phyloP scores from a whole-genome alignment of 2,329 filamentous ascomycete species.

The Onygena corvina region DNA sequence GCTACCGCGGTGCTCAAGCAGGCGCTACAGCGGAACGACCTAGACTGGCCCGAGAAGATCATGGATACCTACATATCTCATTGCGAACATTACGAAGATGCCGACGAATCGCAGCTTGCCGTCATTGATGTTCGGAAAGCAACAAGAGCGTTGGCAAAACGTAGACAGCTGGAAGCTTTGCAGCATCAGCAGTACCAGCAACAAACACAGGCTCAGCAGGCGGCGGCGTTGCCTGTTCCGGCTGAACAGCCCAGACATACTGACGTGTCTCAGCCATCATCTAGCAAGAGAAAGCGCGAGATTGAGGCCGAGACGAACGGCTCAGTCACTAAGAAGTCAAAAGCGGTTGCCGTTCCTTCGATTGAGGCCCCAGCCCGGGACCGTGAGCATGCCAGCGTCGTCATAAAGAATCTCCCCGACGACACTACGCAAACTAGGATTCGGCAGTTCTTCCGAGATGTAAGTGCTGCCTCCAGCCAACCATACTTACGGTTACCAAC shows the following conservation, averaged over 20 bases:
- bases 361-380: constrained; percentile 55
- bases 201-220: constrained; percentile 9
- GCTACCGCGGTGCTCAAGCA: constrained; percentile 67
- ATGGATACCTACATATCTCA: constrained; percentile 37
- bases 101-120: constrained; percentile 60
- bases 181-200: constrained; percentile 20
- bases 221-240: constrained; percentile 17
- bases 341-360: constrained; percentile 31
- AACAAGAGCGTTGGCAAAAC: constrained; percentile 50
- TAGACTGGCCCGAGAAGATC: constrained; percentile 42
- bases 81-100: constrained; percentile 81
- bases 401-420: constrained; percentile 63
- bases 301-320: constrained; percentile 38
- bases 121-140: constrained; percentile 61
- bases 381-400: constrained; percentile 76
- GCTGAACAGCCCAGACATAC: constrained; percentile 17
- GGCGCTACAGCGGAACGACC: constrained; percentile 45
- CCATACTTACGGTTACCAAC: no score
- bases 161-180: constrained; percentile 49
- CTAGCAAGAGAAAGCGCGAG: constrained; percentile 63
- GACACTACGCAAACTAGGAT: constrained; percentile 60
- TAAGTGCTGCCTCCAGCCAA: constrained; percentile 22
- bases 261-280: constrained; percentile 20
- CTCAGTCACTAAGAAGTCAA: constrained; percentile 56
- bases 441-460: constrained; percentile 77